These are phyloP conservation scores for Fusarium abutilonis DNA, from an alignment of 2,329 filamentous ascomycete species.

Conservation along the genomic window DNA sequence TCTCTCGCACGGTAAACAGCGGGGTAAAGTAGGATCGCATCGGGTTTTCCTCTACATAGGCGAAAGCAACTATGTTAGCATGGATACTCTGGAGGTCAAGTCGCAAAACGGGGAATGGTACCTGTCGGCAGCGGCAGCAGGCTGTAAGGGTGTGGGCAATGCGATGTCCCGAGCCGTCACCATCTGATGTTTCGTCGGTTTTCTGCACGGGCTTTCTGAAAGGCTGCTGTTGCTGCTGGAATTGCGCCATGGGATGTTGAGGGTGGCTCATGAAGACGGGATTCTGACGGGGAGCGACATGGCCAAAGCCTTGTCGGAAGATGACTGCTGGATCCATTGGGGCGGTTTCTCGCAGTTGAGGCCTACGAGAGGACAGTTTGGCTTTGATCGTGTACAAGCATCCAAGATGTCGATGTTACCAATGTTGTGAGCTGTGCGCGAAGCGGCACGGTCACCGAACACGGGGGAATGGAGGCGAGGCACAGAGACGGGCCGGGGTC, in stretches of 20 bases:
- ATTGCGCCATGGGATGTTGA: slow-evolving; percentile 41
- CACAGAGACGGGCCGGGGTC: slow-evolving; percentile 17
- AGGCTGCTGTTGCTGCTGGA: slow-evolving; percentile 44
- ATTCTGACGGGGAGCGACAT: slow-evolving; percentile 54
- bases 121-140: slow-evolving; percentile 82
- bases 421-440: slow-evolving; percentile 32
- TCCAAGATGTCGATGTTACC: slow-evolving; percentile 21
- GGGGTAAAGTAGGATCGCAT: slow-evolving; percentile 92
- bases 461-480: slow-evolving; percentile 20
- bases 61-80: slow-evolving; percentile 25
- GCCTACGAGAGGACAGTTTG: slow-evolving; percentile 11
- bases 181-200: slow-evolving; percentile 58
- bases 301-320: slow-evolving; percentile 67
- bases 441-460: slow-evolving; percentile 24
- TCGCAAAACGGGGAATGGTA: slow-evolving; percentile 53
- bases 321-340: slow-evolving; percentile 69
- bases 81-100: slow-evolving; percentile 4
- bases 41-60: slow-evolving; percentile 83
- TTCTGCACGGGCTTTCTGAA: slow-evolving; percentile 45
- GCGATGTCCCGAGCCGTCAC: slow-evolving; percentile 64
- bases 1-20: slow-evolving; percentile 91
- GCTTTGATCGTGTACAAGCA: slow-evolving; percentile 18
- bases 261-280: slow-evolving; percentile 45
- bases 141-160: slow-evolving; percentile 84
- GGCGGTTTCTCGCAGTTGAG: slow-evolving; percentile 12